Base-by-base conservation (phyloP, 805 yeast genomes). In the Sugiyamaella qingdaonensis region DNA sequence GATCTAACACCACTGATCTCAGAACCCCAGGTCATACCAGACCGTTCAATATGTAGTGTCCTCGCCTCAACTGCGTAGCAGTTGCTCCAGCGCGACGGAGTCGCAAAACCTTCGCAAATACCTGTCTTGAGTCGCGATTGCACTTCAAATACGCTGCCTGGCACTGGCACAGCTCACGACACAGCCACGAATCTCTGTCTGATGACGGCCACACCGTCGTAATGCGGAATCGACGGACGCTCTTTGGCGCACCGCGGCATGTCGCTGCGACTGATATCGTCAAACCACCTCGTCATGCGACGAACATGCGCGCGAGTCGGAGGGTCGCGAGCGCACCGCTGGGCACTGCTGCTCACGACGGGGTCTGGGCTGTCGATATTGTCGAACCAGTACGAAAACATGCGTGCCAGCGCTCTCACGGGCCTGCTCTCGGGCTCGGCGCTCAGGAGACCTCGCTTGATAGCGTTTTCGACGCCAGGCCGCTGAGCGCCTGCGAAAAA, bases 261-360 rank as follows among this genome's bases (percentile, higher is more conserved):
- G 31, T 2, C 27, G 8, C 39, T 31, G 11, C 31, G 16, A 11
- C 14, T 50, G 24, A 56, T 13, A 16, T 49, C 39, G 45, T 60
- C 63, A 46, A 60, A 58, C 58, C 47, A 37, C 34, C 37, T 31
- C 31, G 58, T 52, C 58, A 60, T 43, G 11, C 51, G 34, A 24
- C 53, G 49, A 10, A 60, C 63, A 10, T 50, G 58, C 31, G 63
- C 63, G 33, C 63, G 36, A 2, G 63, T 42, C 18, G 63, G 63
- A 14, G 62, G 59, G 19, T 55, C 56, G 5, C 49, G 53, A 7
- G 36, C 39, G 8, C 21, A 36, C 13, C 52, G 29, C 16, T 24
- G 16, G 2, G 48, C 35, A 4, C 47, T 16, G 9, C 14, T 32
- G 10, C 46, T 34, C 31, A 31, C 29, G 9, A 31, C 9, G 19